phyloP scores from a whole-genome alignment of 257 asterid genomes.

The Solanum infundibuliforme region DNA sequence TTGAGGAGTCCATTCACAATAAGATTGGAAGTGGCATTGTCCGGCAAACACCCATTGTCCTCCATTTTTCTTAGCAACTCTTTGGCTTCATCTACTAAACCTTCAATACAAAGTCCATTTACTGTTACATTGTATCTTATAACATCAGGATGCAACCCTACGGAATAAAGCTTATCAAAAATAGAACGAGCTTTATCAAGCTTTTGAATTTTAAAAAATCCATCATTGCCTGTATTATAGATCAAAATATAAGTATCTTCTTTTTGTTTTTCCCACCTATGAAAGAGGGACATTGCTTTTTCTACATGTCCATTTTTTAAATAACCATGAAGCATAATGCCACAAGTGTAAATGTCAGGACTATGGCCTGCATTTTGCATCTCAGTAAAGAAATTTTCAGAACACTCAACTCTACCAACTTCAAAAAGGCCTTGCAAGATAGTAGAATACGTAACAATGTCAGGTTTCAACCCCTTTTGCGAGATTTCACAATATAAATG shows the following conservation, averaged over 20 bases:
- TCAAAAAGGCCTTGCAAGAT: conserved; percentile 14
- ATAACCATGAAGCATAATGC: conserved; percentile 11
- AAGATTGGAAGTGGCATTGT: conserved; percentile 9
- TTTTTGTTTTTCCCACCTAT: not conserved
- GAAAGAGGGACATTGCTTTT: conserved; percentile 4
- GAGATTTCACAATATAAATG: conserved; percentile 9
- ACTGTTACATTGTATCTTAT: conserved; percentile 12
- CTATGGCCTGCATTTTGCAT: conserved; percentile 5
- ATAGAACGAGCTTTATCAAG: conserved; percentile 8
- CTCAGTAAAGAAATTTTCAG: conserved; percentile 6
- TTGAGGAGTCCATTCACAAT: not conserved
- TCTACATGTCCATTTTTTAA: conserved; percentile 7
- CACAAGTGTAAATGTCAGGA: conserved; percentile 8
- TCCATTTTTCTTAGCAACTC: conserved; percentile 12
- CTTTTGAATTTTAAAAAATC: conserved; percentile 6
- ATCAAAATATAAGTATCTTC: not conserved
- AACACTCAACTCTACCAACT: conserved; percentile 2
- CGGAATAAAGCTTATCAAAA: conserved; percentile 6
- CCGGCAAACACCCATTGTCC: conserved; percentile 4
- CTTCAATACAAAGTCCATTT: conserved; percentile 14
- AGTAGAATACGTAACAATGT: not conserved
- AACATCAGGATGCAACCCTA: conserved; percentile 14
- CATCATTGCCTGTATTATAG: conserved; percentile 3
- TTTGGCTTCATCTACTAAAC: conserved; percentile 16
- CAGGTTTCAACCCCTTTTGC: conserved; percentile 6